phyloP scores from a whole-genome alignment of 2,329 filamentous ascomycete genomes.

The Gaeumannomyces sp. region DNA sequence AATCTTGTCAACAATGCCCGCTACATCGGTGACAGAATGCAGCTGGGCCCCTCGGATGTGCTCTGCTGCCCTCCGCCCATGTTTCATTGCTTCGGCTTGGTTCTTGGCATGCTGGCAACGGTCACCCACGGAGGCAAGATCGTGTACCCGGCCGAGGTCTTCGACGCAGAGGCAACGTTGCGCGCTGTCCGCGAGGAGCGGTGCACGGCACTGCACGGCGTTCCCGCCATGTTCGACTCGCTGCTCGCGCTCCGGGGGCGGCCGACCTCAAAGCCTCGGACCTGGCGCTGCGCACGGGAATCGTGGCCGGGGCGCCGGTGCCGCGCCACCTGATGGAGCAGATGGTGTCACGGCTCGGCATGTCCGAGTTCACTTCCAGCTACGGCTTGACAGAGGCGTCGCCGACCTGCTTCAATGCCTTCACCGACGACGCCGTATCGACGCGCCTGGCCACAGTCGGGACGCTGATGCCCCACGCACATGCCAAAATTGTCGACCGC shows the following conservation, averaged over 20 bases:
- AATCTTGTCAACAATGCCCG: constrained; percentile 60
- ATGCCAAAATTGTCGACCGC: constrained; percentile 70
- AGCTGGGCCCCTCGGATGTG: constrained; percentile 57
- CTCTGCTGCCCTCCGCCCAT: constrained; percentile 78
- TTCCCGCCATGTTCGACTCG: constrained; percentile 79
- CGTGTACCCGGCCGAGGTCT: constrained; percentile 69
- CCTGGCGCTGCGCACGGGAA: constrained; percentile 62
- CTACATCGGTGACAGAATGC: constrained; percentile 70
- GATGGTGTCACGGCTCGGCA: constrained; percentile 64
- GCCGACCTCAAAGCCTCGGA: constrained; percentile 31
- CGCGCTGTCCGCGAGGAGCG: constrained; percentile 59
- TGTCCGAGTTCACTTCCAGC: constrained; percentile 66
- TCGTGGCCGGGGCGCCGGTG: constrained; percentile 73
- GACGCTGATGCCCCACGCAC: constrained; percentile 67
- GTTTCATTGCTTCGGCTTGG: constrained; percentile 81
- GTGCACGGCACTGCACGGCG: constrained; percentile 72
- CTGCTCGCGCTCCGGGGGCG: constrained; percentile 40
- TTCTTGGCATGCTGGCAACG: constrained; percentile 66
- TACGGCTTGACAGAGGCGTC: constrained; percentile 73
- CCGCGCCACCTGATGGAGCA: constrained; percentile 69
- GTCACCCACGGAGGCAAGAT: constrained; percentile 71
- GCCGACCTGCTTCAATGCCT: constrained; percentile 75
- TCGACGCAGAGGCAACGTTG: constrained; percentile 61
- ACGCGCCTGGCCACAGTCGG: constrained; percentile 66
- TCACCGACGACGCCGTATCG: constrained; percentile 64